Percentiles rank a stretch among this genome's conserved stretches.
Conservation (phyloP, 2,329 filamentous ascomycete genomes). For the Aspergillus alliaceus region DNA sequence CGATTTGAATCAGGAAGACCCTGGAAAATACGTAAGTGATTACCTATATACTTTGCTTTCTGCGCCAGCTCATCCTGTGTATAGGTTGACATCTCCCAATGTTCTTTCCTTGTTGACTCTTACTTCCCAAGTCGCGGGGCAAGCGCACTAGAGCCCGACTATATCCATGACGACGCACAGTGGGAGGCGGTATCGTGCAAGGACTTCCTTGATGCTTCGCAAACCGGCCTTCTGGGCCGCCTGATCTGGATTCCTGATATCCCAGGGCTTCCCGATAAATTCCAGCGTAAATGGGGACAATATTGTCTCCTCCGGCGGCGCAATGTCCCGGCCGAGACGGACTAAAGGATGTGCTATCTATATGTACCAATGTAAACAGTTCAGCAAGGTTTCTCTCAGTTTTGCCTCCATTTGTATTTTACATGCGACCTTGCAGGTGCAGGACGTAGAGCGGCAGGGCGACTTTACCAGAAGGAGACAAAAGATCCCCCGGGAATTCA, state of each 20-base stretch:
- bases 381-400: slow-evolving; percentile 1
- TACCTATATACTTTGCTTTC: neutral
- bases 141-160: slow-evolving; percentile 76
- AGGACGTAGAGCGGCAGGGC: slow-evolving; percentile 5
- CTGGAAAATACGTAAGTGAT: slow-evolving; percentile 73
- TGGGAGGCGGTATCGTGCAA: slow-evolving; percentile 79
- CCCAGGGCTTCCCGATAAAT: slow-evolving; percentile 66
- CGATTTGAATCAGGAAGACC: slow-evolving; percentile 83
- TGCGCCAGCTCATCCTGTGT: slow-evolving; percentile 10
- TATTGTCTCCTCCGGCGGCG: slow-evolving; percentile 76
- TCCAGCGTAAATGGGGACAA: slow-evolving; percentile 76
- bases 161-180: slow-evolving; percentile 67
- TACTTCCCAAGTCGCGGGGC: slow-evolving; percentile 63
- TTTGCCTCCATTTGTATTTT: slow-evolving; percentile 14
- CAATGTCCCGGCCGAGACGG: neutral
- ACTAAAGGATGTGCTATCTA: neutral
- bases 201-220: slow-evolving; percentile 75
- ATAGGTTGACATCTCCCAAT: slow-evolving; percentile 67
- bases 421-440: slow-evolving; percentile 12
- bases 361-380: slow-evolving; percentile 7
- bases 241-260: slow-evolving; percentile 79
- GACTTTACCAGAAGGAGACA: slow-evolving; percentile 37
- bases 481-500: slow-evolving; percentile 29
- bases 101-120: slow-evolving; percentile 84
- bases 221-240: slow-evolving; percentile 71